Evolutionary conservation across 2,329 filamentous ascomycete species (phyloP).

Genomic region (Ceratocystis eucalypticola): DNA sequence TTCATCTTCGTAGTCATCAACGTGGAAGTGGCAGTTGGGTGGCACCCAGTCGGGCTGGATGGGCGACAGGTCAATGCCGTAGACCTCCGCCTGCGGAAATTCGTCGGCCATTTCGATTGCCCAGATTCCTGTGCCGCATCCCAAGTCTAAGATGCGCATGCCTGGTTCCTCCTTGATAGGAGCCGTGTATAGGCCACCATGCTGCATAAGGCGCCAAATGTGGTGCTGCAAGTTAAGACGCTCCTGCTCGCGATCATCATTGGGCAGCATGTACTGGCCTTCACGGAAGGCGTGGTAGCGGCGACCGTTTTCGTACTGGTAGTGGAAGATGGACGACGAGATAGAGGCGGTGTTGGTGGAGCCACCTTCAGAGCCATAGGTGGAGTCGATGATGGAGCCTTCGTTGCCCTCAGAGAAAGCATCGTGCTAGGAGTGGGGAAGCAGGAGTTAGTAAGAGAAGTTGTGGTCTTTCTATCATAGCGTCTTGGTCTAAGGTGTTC

Average conservation of each 20-base stretch:
- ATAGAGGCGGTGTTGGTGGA: slow-evolving; percentile 27
- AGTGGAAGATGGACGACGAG: slow-evolving; percentile 32
- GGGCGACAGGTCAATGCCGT: slow-evolving; percentile 43
- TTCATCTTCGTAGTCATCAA: slow-evolving; percentile 49
- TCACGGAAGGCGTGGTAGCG: slow-evolving; percentile 36
- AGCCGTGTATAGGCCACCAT: slow-evolving; percentile 33
- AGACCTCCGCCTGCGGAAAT: slow-evolving; percentile 27
- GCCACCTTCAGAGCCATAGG: slow-evolving; percentile 26
- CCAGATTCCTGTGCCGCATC: slow-evolving; percentile 50
- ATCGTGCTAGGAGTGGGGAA: background rate
- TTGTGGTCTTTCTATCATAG: background rate
- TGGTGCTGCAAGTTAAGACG: slow-evolving; percentile 43
- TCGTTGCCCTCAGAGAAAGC: slow-evolving; percentile 15
- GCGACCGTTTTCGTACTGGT: slow-evolving; percentile 35
- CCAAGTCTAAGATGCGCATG: slow-evolving; percentile 40
- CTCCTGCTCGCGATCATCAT: slow-evolving; percentile 41
- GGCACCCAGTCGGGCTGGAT: slow-evolving; percentile 47
- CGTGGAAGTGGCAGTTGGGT: slow-evolving; percentile 48
- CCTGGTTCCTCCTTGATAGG: slow-evolving; percentile 28
- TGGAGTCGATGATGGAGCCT: slow-evolving; percentile 24
- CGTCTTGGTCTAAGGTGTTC: too few relatives aligned
- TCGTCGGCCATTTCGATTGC: slow-evolving; percentile 34
- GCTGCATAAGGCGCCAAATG: slow-evolving; percentile 35
- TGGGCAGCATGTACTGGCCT: slow-evolving; percentile 34
- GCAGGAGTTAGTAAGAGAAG: background rate